Conservation (phyloP, 805 yeast species). For the Wickerhamomyces tratensis region DNA sequence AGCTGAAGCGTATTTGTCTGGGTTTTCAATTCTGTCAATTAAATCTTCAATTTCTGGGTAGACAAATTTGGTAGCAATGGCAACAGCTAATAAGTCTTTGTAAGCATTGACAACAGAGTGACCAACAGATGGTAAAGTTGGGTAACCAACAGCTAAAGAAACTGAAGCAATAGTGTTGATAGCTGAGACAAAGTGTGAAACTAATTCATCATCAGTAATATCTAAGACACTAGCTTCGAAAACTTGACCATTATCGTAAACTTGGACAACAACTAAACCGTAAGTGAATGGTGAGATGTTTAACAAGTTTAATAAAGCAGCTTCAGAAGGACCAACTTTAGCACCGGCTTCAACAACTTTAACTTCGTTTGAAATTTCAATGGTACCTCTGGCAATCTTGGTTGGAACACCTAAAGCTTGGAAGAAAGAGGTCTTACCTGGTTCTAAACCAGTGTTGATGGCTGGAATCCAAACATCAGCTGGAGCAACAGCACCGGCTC, state of each 20-base stretch:
- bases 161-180: conserved; percentile 88
- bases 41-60: conserved; percentile 98
- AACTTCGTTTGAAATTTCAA: conserved; percentile 96
- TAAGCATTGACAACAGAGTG: conserved; percentile 98
- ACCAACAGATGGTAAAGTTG: conserved; percentile 98
- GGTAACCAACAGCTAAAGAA: conserved; percentile 97
- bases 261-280: conserved; percentile 95
- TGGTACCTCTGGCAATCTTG: conserved; percentile 99
- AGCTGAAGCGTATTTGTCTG: conserved; percentile 99
- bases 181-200: conserved; percentile 86
- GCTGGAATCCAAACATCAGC: conserved; percentile 96
- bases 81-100: conserved; percentile 97
- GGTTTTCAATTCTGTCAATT: conserved; percentile 99
- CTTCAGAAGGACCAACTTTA: conserved; percentile 99
- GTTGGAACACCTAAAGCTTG: conserved; percentile 99
- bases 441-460: conserved; percentile 99
- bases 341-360: conserved; percentile 81
- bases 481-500: conserved; percentile 99
- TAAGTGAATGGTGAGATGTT: conserved; percentile 99
- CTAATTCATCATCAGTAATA: conserved; percentile 95
- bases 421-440: conserved; percentile 99
- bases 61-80: conserved; percentile 97
- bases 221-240: conserved; percentile 96
- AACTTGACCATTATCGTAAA: conserved; percentile 97
- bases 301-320: conserved; percentile 96